phyloP scores from a whole-genome alignment of 495 filamentous ascomycete species.

The Penicillium coffeae region DNA sequence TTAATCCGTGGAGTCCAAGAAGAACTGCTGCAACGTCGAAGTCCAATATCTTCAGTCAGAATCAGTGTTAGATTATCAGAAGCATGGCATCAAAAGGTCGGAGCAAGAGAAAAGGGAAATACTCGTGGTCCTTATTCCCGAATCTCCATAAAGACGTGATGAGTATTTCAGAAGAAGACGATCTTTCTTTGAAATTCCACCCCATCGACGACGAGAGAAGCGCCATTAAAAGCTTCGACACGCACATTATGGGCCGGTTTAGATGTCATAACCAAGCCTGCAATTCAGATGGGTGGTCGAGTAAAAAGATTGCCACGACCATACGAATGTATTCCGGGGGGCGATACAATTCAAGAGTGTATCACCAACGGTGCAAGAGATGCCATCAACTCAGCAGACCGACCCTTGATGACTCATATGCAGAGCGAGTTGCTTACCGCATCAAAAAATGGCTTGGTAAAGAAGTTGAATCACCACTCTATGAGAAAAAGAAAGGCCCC shows the following conservation, averaged over 20 bases:
- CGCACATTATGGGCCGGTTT: conserved; percentile 2
- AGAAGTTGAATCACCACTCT: not conserved
- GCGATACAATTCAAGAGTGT: conserved; percentile 2
- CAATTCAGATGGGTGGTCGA: not conserved
- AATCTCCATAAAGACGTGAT: not conserved
- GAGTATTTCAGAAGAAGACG: not conserved
- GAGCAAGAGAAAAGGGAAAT: no score
- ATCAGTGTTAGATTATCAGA: no score
- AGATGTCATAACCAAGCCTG: not conserved
- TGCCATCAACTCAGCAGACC: not conserved
- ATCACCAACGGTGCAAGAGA: not conserved
- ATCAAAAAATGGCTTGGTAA: conserved; percentile 1
- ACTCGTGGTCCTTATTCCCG: not conserved
- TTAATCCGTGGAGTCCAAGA: no score
- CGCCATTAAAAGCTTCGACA: not conserved
- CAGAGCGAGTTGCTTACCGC: conserved; percentile 2
- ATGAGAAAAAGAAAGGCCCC: not conserved
- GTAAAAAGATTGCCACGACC: not conserved
- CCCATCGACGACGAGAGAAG: not conserved
- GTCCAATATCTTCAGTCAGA: no score
- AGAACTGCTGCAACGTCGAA: no score
- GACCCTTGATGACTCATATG: not conserved
- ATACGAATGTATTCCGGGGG: not conserved
- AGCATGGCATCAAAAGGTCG: no score
- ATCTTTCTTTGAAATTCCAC: not conserved